Evolutionary conservation across 108 stramenopile genomes (phyloP).

Genomic region (Skeletonema marinoi): DNA sequence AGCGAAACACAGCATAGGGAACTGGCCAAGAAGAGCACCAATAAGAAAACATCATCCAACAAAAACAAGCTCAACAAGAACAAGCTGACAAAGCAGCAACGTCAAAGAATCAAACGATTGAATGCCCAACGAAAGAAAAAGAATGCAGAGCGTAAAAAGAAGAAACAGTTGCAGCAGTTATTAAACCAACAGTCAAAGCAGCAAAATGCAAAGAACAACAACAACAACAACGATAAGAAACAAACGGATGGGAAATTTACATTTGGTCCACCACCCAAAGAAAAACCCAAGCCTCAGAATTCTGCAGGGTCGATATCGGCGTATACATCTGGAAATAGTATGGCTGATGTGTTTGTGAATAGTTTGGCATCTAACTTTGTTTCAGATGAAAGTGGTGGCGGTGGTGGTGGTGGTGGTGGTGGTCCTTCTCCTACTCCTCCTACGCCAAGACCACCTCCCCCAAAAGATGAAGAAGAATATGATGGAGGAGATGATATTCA

Average conservation of each 20-base stretch:
- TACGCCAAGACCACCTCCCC: no score
- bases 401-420: no score
- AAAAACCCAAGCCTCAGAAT: not conserved
- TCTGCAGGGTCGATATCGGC: not conserved
- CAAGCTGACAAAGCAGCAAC: not conserved
- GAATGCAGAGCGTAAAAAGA: not conserved
- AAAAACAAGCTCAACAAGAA: not conserved
- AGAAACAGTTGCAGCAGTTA: not conserved
- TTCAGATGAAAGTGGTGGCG: not conserved
- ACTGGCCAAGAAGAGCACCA: not conserved
- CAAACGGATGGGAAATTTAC: slow-evolving; percentile 5
- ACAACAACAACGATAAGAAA: not conserved
- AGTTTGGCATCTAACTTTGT: not conserved
- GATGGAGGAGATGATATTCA: slow-evolving; percentile 8
- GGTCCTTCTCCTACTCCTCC: no score
- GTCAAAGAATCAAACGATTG: not conserved
- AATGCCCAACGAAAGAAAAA: not conserved
- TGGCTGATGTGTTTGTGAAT: not conserved
- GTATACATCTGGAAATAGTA: not conserved
- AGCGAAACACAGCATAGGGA: not conserved
- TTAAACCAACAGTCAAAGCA: not conserved
- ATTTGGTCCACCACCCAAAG: not conserved
- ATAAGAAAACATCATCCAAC: not conserved
- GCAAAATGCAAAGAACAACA: not conserved
- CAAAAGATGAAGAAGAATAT: not conserved